Evolutionary conservation across 257 asterid genomes (phyloP).

Genomic region (Salvia splendens): DNA sequence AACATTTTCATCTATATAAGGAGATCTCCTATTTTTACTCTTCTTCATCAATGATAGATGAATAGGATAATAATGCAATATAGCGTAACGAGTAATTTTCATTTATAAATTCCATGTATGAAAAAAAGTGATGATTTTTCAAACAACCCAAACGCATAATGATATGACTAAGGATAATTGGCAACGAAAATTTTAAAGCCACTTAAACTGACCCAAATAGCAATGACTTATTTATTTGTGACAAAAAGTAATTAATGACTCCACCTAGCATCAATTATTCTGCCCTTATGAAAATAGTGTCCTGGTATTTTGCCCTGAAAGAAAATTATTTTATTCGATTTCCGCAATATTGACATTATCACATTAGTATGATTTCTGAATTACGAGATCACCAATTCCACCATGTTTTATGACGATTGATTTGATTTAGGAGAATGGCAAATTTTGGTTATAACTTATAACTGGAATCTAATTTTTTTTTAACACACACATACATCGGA

Average conservation of each 20-base stretch:
- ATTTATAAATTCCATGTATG: background rate
- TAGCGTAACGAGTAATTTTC: no score
- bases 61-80: background rate
- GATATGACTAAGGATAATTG: background rate
- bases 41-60: slow-evolving; percentile 11
- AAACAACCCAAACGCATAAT: background rate
- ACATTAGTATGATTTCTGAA: no score
- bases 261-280: background rate
- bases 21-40: slow-evolving; percentile 30
- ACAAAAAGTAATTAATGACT: no score
- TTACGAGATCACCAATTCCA: no score
- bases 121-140: background rate
- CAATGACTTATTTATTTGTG: background rate
- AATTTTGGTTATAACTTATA: no score
- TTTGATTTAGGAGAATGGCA: no score
- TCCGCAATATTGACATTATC: background rate
- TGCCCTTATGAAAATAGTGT: background rate
- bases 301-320: background rate
- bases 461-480: no score
- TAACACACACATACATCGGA: no score
- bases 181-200: slow-evolving; percentile 15
- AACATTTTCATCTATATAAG: background rate
- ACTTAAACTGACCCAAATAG: slow-evolving; percentile 19
- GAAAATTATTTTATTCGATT: background rate
- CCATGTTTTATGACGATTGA: no score